Conservation (phyloP, 441 rosid species). For the Gossypium laxum region DNA sequence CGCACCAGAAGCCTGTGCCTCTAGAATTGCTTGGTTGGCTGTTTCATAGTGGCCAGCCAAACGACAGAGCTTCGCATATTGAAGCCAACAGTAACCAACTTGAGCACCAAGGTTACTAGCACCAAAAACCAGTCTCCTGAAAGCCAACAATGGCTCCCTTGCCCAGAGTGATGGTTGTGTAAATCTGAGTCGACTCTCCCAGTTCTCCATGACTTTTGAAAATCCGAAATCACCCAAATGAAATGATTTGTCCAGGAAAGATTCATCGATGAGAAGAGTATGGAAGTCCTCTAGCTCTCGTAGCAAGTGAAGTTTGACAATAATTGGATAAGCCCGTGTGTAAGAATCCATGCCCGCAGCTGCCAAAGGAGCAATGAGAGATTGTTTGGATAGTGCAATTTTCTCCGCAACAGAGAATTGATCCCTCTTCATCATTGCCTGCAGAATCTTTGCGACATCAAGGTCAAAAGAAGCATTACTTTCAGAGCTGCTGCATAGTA, state of each 20-base stretch:
- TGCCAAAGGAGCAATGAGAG: conserved; percentile 95
- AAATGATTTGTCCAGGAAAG: conserved; percentile 81
- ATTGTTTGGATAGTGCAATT: conserved; percentile 81
- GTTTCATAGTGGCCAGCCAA: conserved; percentile 96
- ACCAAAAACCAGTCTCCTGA: conserved; percentile 81
- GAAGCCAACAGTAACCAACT: conserved; percentile 95
- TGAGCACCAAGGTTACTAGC: conserved; percentile 78
- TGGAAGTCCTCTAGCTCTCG: conserved; percentile 85
- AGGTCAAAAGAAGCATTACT: conserved; percentile 95
- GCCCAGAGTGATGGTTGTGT: conserved; percentile 93
- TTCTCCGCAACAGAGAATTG: conserved; percentile 69
- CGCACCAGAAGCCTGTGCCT: conserved; percentile 91
- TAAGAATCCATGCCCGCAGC: conserved; percentile 99
- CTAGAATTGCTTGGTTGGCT: conserved; percentile 84
- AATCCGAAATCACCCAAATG: conserved; percentile 48
- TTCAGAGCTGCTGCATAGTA: conserved; percentile 82
- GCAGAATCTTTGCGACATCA: conserved; percentile 92
- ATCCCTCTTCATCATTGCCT: conserved; percentile 90
- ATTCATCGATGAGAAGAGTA: conserved; percentile 52
- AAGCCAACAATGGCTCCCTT: conserved; percentile 91
- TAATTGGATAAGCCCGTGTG: conserved; percentile 81
- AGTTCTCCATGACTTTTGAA: conserved; percentile 56
- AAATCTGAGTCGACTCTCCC: conserved; percentile 86
- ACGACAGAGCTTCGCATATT: conserved; percentile 97
- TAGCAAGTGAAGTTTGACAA: conserved; percentile 86